Base-by-base conservation (phyloP, 768 basidiomycete genomes). In the Termitomyces sp. region DNA sequence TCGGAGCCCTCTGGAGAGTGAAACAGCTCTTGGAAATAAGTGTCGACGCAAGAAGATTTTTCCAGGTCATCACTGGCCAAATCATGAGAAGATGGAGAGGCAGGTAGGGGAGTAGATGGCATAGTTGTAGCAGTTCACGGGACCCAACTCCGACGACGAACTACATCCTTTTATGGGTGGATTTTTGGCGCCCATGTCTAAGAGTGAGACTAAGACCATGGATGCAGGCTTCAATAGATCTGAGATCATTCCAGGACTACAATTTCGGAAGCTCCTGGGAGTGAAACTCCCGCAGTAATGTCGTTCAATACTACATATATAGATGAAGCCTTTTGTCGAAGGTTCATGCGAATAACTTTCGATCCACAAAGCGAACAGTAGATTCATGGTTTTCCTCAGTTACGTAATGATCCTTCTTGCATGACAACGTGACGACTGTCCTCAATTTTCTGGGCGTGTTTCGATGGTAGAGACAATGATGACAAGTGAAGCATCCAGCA, bases 1-100 rank as follows among this genome's bases (percentile, higher is more conserved):
- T 56, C 55, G 8, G 55, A 56, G 21, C 46, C 50, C 7, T 54
- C 53, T 6, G 67, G 62, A 11, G 67, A 66, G 22, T 68, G 65
- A 54, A 56, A 63, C 37, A 60, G 32, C 10, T 62, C 58, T 22
- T 50, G 58, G 34, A 65, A 63, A 48, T 64, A 60, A 54, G 26
- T 34, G 47, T 45, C 17, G 19, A 34, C 35, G 22, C 45, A 53
- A 3, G 15, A 17, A 5, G 17, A n/a, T 14, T 50, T 40, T 17
- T 28, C 37, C 2, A 40, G 1, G 24, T 50, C 48, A 19, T 38
- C 17, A 28, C n/a, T 50, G 6, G 11, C 11, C 24, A 50, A 19
- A 19, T 26, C 48, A 38, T 50, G 37, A 11, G 24, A 34, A 14
- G 30, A 19, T 19, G 37, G 37, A 50, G 37, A 38, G 37, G 17